These are phyloP conservation scores for Calonectria pseudoreteaudii DNA, from an alignment of 2,329 filamentous ascomycete genomes.

Conservation along the genomic window DNA sequence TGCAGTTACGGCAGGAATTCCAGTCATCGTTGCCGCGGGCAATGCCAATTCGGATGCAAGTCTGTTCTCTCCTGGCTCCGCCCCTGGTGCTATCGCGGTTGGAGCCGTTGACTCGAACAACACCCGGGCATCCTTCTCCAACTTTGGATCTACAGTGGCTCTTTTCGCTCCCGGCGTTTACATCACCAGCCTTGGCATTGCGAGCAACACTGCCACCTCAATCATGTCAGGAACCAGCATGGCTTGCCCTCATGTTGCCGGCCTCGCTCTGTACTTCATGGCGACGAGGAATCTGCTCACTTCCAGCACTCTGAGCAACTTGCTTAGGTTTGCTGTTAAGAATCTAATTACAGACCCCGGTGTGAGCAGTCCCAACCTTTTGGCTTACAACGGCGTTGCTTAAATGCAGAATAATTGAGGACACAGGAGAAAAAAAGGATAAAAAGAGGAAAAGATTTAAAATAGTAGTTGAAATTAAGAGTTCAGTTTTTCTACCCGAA, in stretches of 20 bases:
- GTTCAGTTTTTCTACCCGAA: neutral
- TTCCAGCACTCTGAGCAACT: neutral
- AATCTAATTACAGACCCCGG: neutral
- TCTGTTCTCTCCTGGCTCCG: constrained; percentile 15
- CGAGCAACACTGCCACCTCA: neutral
- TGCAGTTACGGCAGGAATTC: neutral
- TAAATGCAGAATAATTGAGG: neutral
- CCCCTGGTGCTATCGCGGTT: constrained; percentile 14
- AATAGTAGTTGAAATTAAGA: neutral
- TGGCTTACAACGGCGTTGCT: neutral
- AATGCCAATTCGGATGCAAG: neutral
- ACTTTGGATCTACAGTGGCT: constrained; percentile 10
- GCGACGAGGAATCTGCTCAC: neutral
- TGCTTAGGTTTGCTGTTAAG: neutral
- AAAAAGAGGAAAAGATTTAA: neutral
- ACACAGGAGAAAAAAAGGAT: neutral
- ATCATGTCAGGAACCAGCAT: constrained; percentile 30
- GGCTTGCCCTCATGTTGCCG: constrained; percentile 70
- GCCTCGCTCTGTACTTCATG: constrained; percentile 66
- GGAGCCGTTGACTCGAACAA: neutral
- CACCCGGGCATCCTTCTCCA: constrained; percentile 8
- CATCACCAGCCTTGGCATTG: neutral
- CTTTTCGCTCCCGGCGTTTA: constrained; percentile 20
- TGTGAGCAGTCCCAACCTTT: neutral
- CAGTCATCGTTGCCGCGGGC: constrained; percentile 5